phyloP scores from a whole-genome alignment of 225 moss, liverwort and hornwort species.

The Polytrichum formosum region DNA sequence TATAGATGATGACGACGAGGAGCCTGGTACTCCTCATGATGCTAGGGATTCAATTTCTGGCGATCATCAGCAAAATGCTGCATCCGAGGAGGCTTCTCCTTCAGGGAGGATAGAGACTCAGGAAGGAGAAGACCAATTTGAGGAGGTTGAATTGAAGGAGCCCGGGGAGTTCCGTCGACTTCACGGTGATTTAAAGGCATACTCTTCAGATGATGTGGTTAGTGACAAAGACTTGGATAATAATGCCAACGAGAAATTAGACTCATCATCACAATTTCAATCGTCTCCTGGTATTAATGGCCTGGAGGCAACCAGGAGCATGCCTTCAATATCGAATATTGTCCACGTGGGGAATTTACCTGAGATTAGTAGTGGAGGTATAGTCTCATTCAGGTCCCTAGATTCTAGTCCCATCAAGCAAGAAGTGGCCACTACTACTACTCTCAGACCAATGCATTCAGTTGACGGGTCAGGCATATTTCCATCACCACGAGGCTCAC shows the following conservation, averaged over 20 bases:
- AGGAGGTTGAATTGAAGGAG: conserved; percentile 16
- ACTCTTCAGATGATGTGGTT: conserved; percentile 11
- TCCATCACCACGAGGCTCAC: conserved; percentile 19
- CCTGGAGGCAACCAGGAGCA: conserved; percentile 5
- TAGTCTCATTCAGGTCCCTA: conserved; percentile 40
- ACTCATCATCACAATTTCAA: neutral
- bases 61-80: neutral
- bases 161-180: conserved; percentile 6
- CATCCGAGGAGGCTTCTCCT: conserved; percentile 1
- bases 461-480: conserved; percentile 28
- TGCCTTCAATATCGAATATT: conserved; percentile 28
- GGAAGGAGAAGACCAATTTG: conserved; percentile 11
- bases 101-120: neutral
- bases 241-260: neutral
- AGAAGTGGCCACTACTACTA: conserved; percentile 17
- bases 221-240: neutral
- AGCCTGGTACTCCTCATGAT: neutral
- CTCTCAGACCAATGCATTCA: conserved; percentile 33
- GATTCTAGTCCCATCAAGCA: conserved; percentile 26
- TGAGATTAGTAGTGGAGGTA: conserved; percentile 22
- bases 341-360: conserved; percentile 5
- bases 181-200: conserved; percentile 11
- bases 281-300: conserved; percentile 22
- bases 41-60: neutral
- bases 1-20: neutral